Percentiles rank a stretch among this genome's conserved stretches.
phyloP scores from a whole-genome alignment of 176 grass and related monocot genomes.

The Ensete glaucum region DNA sequence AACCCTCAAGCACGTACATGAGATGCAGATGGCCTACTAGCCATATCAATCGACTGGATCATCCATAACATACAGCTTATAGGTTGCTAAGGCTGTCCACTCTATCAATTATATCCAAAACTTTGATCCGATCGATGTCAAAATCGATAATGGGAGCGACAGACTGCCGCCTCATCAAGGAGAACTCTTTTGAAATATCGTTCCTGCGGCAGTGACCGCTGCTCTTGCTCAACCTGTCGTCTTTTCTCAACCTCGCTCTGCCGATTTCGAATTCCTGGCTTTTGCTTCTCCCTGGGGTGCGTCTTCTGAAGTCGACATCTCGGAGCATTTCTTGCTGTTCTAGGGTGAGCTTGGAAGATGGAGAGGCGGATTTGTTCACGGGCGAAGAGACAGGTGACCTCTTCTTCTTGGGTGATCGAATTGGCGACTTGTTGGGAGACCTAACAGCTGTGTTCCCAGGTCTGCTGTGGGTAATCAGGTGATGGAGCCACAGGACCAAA shows the following conservation, averaged over 20 bases:
- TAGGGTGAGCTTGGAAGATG: slow-evolving; percentile 12
- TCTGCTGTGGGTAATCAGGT: slow-evolving; percentile 55
- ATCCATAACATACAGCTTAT: neutral
- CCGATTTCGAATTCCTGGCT: slow-evolving; percentile 36
- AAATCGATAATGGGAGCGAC: slow-evolving; percentile 8
- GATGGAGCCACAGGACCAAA: slow-evolving; percentile 65
- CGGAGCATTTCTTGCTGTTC: slow-evolving; percentile 46
- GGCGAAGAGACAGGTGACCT: neutral
- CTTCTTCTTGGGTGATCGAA: slow-evolving; percentile 18
- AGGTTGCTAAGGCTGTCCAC: slow-evolving; percentile 8
- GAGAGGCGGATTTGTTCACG: neutral
- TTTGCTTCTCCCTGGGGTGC: slow-evolving; percentile 29
- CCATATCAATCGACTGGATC: neutral
- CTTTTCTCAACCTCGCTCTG: slow-evolving; percentile 18
- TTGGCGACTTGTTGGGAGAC: slow-evolving; percentile 45
- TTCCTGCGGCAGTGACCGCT: slow-evolving; percentile 4
- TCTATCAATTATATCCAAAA: slow-evolving; percentile 33
- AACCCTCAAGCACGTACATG: neutral
- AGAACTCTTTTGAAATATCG: neutral
- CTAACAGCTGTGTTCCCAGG: slow-evolving; percentile 20
- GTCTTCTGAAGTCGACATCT: slow-evolving; percentile 24
- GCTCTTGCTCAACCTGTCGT: slow-evolving; percentile 58
- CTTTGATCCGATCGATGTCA: slow-evolving; percentile 46
- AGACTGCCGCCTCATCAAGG: neutral
- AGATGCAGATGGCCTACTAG: neutral